Percentiles rank a stretch among this genome's conserved stretches.
phyloP scores from a whole-genome alignment of 2,329 filamentous ascomycete species.

The Amphichorda felina region DNA sequence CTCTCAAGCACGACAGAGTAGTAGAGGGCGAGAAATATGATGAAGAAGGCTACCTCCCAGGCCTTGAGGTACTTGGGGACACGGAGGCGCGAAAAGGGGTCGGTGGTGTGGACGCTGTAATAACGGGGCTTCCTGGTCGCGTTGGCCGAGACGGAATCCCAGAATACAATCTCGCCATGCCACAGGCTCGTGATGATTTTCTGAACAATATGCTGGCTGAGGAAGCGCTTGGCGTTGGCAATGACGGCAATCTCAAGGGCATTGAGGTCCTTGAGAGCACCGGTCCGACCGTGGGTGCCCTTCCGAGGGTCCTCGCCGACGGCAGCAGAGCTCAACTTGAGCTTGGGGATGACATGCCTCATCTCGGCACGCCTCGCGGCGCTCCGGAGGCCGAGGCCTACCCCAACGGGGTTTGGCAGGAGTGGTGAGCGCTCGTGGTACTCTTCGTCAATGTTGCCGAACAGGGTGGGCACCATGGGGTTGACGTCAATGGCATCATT shows the following conservation, averaged over 20 bases:
- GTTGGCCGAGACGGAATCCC: conserved; percentile 64
- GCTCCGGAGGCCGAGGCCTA: conserved; percentile 12
- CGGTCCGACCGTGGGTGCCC: conserved; percentile 11
- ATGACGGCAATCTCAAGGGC: conserved; percentile 79
- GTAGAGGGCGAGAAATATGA: conserved; percentile 65
- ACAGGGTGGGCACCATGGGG: conserved; percentile 5
- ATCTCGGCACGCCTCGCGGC: conserved; percentile 33
- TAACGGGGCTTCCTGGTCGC: conserved; percentile 64
- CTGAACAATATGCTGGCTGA: conserved; percentile 70
- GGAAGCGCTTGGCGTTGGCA: conserved; percentile 70
- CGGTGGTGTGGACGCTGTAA: conserved; percentile 55
- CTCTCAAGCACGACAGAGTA: conserved; percentile 72
- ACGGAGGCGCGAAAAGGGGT: conserved; percentile 60
- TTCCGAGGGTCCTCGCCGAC: conserved; percentile 12
- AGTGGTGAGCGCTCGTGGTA: conserved; percentile 35
- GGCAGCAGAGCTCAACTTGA: neutral
- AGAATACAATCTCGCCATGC: conserved; percentile 79
- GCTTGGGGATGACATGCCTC: conserved; percentile 1
- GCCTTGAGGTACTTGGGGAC: conserved; percentile 78
- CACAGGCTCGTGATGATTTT: conserved; percentile 76
- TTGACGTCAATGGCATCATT: conserved; percentile 9
- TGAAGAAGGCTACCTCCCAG: conserved; percentile 75
- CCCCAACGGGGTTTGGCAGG: conserved; percentile 17
- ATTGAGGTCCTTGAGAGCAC: conserved; percentile 65
- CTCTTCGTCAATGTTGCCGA: conserved; percentile 20